Base-by-base conservation (phyloP, 148 eudicot genomes). In the Vaccinium macrocarpon region DNA sequence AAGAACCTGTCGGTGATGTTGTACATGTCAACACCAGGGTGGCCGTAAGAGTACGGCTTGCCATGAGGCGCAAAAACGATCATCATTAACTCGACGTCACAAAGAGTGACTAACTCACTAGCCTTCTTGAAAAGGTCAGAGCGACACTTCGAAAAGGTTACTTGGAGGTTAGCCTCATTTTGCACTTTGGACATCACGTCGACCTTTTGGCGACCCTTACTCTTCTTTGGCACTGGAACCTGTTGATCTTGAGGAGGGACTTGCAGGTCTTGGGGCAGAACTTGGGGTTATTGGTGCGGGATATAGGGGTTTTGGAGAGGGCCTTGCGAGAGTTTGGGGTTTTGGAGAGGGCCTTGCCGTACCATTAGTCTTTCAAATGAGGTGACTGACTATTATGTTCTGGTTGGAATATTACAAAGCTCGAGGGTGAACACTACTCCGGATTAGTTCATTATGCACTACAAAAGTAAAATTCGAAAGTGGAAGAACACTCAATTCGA, bases 111-210 rank as follows among this genome's bases (percentile, higher is more conserved):
- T 2, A 89, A 86, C 78, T 89, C 90, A 71, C 87, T 87, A 4
- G 88, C 91, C 81, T 89, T 89, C 86, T 86, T 90, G 52, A 88
- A 86, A 11, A 90, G 76, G 12, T 90, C 90, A 0, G 51, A 21
- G 6, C 88, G 82, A 0, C 91, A 82, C 38, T 90, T 90, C 16
- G 88, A 78, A 78, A 90, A 90, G 81, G 91, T 88, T 5, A 86
- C 88, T 2, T 62, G 87, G 5, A 79, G 78, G 42, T 81, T 79
- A 8, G 70, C 84, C 32, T 52, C 55, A 6, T 79, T 85, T 14
- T 81, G 11, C 19, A 90, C 88, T 74, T 74, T 86, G 11, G 32
- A 48, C 42, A 84, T 80, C 35, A 32, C 35, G 12, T 64, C 61
- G 0, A 90, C 32, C 85, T 80, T 90, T 50, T 82, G 76, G 14